Conservation (phyloP, 805 yeast genomes). For the Saccharomycopsis babjevae region DNA sequence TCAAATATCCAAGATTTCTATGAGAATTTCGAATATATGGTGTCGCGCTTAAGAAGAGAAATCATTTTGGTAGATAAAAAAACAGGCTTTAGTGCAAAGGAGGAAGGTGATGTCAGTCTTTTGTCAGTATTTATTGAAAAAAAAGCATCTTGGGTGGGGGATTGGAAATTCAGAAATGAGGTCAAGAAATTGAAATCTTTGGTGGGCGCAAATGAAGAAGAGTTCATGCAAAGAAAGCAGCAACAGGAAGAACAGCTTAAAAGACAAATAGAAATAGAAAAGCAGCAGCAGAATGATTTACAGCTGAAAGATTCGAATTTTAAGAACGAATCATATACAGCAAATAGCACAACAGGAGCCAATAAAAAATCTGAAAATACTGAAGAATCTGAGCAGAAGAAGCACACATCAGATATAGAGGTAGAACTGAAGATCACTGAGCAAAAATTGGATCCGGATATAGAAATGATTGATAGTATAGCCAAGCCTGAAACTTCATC, state of each 20-base stretch:
- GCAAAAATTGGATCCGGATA: not conserved
- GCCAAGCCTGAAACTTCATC: not conserved
- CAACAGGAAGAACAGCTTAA: not conserved
- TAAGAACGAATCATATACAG: not conserved
- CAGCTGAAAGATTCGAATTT: not conserved
- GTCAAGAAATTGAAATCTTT: conserved; percentile 27
- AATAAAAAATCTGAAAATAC: not conserved
- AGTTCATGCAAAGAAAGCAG: not conserved
- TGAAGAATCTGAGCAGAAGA: not conserved
- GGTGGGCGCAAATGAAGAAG: conserved; percentile 13
- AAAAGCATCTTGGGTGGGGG: conserved; percentile 60
- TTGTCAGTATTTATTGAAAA: conserved; percentile 61
- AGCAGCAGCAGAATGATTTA: not conserved
- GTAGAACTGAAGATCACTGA: not conserved
- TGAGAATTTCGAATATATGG: conserved; percentile 43
- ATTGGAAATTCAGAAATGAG: conserved; percentile 43
- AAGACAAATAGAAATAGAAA: not conserved
- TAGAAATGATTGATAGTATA: not conserved
- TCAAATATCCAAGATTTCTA: conserved; percentile 40
- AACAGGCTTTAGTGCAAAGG: conserved; percentile 38
- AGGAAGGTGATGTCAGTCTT: conserved; percentile 39
- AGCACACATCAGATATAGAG: not conserved
- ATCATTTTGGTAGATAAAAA: conserved; percentile 54
- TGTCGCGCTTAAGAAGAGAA: conserved; percentile 54
- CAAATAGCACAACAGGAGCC: not conserved